phyloP scores from a whole-genome alignment of 2,329 filamentous ascomycete species.

The Xylariaceae sp. region DNA sequence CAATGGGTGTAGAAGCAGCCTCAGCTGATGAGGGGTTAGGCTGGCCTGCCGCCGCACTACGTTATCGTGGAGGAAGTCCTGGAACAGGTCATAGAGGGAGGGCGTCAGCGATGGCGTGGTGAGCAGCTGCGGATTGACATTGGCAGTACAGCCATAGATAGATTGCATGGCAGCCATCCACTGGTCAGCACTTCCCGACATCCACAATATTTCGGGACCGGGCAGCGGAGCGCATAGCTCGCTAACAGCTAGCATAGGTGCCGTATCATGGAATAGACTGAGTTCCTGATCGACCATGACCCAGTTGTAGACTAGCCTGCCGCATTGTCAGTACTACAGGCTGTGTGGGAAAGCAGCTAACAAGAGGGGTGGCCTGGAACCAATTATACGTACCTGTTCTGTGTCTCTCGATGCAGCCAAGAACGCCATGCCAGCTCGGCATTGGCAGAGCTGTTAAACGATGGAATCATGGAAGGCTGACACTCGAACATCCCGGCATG shows the following conservation, averaged over 20 bases:
- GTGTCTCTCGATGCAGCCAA: slow-evolving; percentile 69
- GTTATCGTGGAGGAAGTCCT: slow-evolving; percentile 70
- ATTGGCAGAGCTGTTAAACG: slow-evolving; percentile 49
- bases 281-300: slow-evolving; percentile 77
- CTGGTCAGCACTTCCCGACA: slow-evolving; percentile 60
- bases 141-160: slow-evolving; percentile 57
- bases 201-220: slow-evolving; percentile 66
- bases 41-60: slow-evolving; percentile 54
- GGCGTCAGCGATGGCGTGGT: slow-evolving; percentile 57
- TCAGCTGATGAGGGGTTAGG: slow-evolving; percentile 62
- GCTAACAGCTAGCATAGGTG: slow-evolving; percentile 67
- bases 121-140: slow-evolving; percentile 58
- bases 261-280: slow-evolving; percentile 68
- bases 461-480: slow-evolving; percentile 52
- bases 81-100: slow-evolving; percentile 70
- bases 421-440: slow-evolving; percentile 63
- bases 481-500: slow-evolving; percentile 70
- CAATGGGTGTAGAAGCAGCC: slow-evolving; percentile 71
- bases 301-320: slow-evolving; percentile 75
- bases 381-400: slow-evolving; percentile 59
- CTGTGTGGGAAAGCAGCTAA: not conserved
- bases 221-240: slow-evolving; percentile 71
- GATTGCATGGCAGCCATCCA: slow-evolving; percentile 67
- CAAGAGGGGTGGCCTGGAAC: slow-evolving; percentile 22
- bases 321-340: slow-evolving; percentile 12